Conservation (phyloP, 2,329 filamentous ascomycete species). For the Aureobasidium sp. region DNA sequence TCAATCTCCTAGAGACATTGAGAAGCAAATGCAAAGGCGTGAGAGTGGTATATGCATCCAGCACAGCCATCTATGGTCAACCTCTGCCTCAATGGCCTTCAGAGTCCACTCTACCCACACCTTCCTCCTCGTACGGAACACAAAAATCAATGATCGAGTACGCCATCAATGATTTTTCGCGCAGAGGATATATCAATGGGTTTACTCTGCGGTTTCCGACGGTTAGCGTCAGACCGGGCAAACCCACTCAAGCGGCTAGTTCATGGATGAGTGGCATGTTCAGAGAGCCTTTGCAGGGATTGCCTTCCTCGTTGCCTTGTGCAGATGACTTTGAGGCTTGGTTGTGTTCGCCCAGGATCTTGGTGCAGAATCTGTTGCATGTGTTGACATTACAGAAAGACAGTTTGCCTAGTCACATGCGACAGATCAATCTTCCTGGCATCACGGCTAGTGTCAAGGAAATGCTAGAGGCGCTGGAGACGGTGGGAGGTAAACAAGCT, state of each 20-base stretch:
- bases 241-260: conserved; percentile 43
- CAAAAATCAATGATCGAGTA: conserved; percentile 45
- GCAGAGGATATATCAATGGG: conserved; percentile 42
- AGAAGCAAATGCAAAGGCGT: conserved; percentile 38
- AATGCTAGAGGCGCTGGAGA: conserved; percentile 49
- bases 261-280: conserved; percentile 47
- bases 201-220: conserved; percentile 42
- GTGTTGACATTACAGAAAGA: conserved; percentile 43
- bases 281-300: conserved; percentile 44
- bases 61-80: conserved; percentile 44
- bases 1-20: conserved; percentile 42
- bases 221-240: conserved; percentile 44
- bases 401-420: conserved; percentile 40
- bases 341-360: conserved; percentile 48
- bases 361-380: conserved; percentile 48
- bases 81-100: conserved; percentile 33
- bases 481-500: conserved; percentile 47
- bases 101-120: conserved; percentile 41
- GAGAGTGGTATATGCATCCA: conserved; percentile 42
- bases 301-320: conserved; percentile 45
- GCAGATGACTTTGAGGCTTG: conserved; percentile 46
- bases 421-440: conserved; percentile 48
- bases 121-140: conserved; percentile 41
- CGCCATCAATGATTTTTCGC: conserved; percentile 44
- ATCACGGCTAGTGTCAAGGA: conserved; percentile 47